phyloP scores from a whole-genome alignment of 1,139 yeast species.

The Hemisphaericaspora lyxosophila region DNA sequence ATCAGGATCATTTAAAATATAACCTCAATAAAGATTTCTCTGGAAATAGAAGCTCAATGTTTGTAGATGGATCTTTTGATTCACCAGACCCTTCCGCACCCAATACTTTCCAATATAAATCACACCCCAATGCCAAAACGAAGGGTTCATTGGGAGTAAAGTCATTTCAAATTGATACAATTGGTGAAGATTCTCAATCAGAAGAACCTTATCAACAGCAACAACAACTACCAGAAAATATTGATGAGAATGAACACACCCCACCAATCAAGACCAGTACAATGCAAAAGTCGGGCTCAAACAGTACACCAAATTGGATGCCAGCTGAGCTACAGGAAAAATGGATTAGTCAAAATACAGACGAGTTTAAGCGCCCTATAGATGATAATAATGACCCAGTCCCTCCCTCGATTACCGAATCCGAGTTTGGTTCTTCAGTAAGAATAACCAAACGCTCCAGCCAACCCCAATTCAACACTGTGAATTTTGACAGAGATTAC shows the following conservation, averaged over 20 bases:
- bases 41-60: slow-evolving; percentile 15
- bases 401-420: slow-evolving; percentile 4
- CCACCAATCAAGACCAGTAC: slow-evolving; percentile 13
- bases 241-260: slow-evolving; percentile 6
- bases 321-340: slow-evolving; percentile 39
- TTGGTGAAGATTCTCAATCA: slow-evolving; percentile 1
- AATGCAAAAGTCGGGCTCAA: slow-evolving; percentile 6
- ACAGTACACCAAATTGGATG: slow-evolving; percentile 46
- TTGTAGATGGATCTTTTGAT: slow-evolving; percentile 4
- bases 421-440: slow-evolving; percentile 32
- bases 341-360: slow-evolving; percentile 22
- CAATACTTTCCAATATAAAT: slow-evolving; percentile 46
- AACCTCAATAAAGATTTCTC: slow-evolving; percentile 35
- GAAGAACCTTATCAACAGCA: slow-evolving; percentile 4
- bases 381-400: slow-evolving; percentile 5
- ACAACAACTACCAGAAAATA: background rate
- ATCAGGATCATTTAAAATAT: slow-evolving; percentile 33
- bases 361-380: slow-evolving; percentile 6
- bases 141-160: slow-evolving; percentile 27
- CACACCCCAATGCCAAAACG: slow-evolving; percentile 48
- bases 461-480: slow-evolving; percentile 8
- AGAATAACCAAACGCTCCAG: slow-evolving; percentile 25
- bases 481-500: slow-evolving; percentile 21
- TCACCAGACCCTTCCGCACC: slow-evolving; percentile 39
- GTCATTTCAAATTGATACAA: slow-evolving; percentile 7